Conservation (phyloP, 1,284 basidiomycete genomes). For the Bjerkandera adusta region DNA sequence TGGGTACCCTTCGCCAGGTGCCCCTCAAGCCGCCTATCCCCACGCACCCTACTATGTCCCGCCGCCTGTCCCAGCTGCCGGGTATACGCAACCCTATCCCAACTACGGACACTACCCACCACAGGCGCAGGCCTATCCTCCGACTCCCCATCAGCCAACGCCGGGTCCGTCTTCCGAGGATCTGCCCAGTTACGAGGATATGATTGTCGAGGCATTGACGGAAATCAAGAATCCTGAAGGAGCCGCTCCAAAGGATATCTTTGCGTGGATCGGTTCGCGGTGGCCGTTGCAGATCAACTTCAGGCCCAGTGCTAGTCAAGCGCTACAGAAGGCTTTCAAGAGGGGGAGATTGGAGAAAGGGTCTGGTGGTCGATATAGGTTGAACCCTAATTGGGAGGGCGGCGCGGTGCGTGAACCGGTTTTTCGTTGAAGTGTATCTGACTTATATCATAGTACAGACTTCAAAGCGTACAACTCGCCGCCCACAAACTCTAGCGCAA, state of each 20-base stretch:
- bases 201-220: constrained; percentile 76
- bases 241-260: constrained; percentile 74
- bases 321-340: constrained; percentile 78
- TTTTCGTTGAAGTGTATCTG: neutral
- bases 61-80: constrained; percentile 2
- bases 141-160: constrained; percentile 26
- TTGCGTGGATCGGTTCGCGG: constrained; percentile 73
- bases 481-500: constrained; percentile 58
- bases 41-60: constrained; percentile 59
- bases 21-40: constrained; percentile 51
- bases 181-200: constrained; percentile 81
- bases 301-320: constrained; percentile 79
- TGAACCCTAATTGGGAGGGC: constrained; percentile 77
- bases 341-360: constrained; percentile 74
- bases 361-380: constrained; percentile 62
- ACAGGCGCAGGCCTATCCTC: constrained; percentile 18
- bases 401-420: constrained; percentile 55
- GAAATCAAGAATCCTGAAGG: constrained; percentile 67
- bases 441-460: constrained; percentile 39
- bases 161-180: constrained; percentile 46
- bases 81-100: constrained; percentile 24
- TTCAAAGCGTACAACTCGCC: constrained; percentile 61
- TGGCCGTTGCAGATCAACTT: constrained; percentile 87
- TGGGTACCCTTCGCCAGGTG: constrained; percentile 28
- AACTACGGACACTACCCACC: constrained; percentile 17